Evolutionary conservation across 192 early-diverging fungal species (phyloP).

Genomic region (Cetraspora pellucida): DNA sequence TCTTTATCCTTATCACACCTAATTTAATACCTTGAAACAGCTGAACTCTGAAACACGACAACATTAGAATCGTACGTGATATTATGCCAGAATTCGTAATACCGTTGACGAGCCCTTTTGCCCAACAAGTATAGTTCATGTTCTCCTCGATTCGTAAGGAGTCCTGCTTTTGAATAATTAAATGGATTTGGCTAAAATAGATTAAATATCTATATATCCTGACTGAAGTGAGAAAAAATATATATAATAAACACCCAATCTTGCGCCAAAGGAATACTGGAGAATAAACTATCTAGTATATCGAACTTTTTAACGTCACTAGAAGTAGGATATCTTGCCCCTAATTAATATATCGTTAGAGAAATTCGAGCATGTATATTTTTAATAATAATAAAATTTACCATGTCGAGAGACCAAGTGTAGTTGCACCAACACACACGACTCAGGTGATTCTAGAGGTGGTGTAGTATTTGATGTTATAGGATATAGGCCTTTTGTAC

Average conservation of each 20-base stretch:
- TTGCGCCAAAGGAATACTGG: background rate
- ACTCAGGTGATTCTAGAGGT: background rate
- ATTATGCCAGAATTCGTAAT: constrained; percentile 18
- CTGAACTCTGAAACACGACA: constrained; percentile 20
- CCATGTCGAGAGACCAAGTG: constrained; percentile 26
- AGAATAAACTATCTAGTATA: background rate
- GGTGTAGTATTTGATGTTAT: background rate
- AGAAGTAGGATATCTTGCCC: background rate
- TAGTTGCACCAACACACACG: constrained; percentile 5
- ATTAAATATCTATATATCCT: background rate
- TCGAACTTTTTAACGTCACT: background rate
- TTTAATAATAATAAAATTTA: background rate
- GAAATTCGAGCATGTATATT: background rate
- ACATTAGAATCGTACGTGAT: constrained; percentile 22
- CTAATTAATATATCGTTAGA: background rate
- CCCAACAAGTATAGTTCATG: constrained; percentile 21
- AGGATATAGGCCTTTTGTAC: background rate
- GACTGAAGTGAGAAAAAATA: background rate
- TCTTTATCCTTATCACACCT: background rate
- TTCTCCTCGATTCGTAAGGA: constrained; percentile 2
- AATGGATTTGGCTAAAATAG: constrained; percentile 9
- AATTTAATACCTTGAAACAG: constrained; percentile 22
- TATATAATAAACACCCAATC: background rate
- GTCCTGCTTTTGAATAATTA: background rate
- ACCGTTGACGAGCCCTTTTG: constrained; percentile 1